phyloP scores from a whole-genome alignment of 169 alveolate genomes.

The Hammondia hammondi region DNA sequence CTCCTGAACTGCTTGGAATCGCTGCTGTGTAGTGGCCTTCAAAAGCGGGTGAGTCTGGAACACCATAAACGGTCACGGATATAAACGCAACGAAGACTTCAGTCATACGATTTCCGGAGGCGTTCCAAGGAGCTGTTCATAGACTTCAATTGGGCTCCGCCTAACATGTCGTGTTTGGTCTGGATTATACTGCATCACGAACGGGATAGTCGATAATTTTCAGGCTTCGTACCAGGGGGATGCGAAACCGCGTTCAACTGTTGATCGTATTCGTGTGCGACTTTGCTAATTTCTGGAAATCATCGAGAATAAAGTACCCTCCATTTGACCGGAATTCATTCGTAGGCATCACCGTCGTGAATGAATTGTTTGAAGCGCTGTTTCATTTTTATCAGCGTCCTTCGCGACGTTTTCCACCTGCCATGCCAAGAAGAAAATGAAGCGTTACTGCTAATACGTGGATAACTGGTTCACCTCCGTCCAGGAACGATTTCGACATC shows the following conservation, averaged over 20 bases:
- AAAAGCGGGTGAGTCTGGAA: not conserved
- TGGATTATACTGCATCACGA: not conserved
- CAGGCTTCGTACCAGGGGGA: not conserved
- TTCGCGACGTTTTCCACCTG: conserved; percentile 30
- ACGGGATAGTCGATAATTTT: too few relatives aligned
- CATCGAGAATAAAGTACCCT: not conserved
- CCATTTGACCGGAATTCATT: not conserved
- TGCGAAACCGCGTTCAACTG: not conserved
- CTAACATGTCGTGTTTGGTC: not conserved
- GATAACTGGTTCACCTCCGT: not conserved
- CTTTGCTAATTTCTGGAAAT: conserved; percentile 21
- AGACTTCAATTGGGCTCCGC: not conserved
- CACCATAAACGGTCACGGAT: not conserved
- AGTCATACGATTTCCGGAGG: conserved; percentile 17
- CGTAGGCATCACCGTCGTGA: not conserved
- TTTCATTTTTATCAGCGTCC: conserved; percentile 4
- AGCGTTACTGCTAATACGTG: not conserved
- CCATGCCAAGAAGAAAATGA: not conserved
- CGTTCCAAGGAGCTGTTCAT: not conserved
- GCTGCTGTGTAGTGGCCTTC: not conserved
- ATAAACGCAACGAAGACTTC: too few relatives aligned
- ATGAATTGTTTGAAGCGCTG: conserved; percentile 42
- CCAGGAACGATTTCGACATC: conserved; percentile 28
- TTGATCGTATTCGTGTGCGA: conserved; percentile 26
- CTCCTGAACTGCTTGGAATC: not conserved